Base-by-base conservation (phyloP, 2,329 filamentous ascomycete species). In the Teratosphaeria nubilosa region DNA sequence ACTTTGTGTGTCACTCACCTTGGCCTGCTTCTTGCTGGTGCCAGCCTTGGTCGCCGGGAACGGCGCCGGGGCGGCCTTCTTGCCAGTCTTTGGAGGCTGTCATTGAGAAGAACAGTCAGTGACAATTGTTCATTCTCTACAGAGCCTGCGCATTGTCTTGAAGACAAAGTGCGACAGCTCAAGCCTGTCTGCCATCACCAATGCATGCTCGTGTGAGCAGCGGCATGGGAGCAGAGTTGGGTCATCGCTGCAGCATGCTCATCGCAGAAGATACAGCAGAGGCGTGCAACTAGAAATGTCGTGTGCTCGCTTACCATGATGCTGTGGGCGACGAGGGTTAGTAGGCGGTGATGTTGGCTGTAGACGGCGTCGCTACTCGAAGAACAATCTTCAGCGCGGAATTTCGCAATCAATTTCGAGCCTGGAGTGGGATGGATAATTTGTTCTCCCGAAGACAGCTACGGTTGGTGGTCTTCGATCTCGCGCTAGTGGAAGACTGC, bases 41-140 rank as follows among this genome's bases (percentile, higher is more conserved):
- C 84, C 84, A 81, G 91, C 90, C 86, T 95, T 96, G 75, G 86
- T 85, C 82, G 91, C 86, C 76, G 91, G 89, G 86, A 95, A 96
- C 78, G 94, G 94, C 81, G 94, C 91, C 77, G 94, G 83, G 73
- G 94, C 94, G 80, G 90, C 87, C 85, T 96, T 97, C 89, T 96
- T 97, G 84, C 91, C 63, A 74, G 77, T 73, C 83, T 97, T 99
- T 77, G 92, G 89, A 88, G 94, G 90, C 94, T 97, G 83, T 97
- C 91, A 97, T 97, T 94, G 92, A 97, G 92, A 72, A 90, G 95
- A 91, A 94, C 88, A 95, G 90, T 95, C 88, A 96, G 91, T 87
- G 77, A 48, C 79, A 82, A 88, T 87, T 90, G 88, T 86, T 87
- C 85, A 87, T 64, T 71, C 90, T 95, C 90, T 95, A 95, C 80